These are phyloP conservation scores for Phytophthora citricola DNA, from an alignment of 352 stramenopile species.

Conservation along the genomic window DNA sequence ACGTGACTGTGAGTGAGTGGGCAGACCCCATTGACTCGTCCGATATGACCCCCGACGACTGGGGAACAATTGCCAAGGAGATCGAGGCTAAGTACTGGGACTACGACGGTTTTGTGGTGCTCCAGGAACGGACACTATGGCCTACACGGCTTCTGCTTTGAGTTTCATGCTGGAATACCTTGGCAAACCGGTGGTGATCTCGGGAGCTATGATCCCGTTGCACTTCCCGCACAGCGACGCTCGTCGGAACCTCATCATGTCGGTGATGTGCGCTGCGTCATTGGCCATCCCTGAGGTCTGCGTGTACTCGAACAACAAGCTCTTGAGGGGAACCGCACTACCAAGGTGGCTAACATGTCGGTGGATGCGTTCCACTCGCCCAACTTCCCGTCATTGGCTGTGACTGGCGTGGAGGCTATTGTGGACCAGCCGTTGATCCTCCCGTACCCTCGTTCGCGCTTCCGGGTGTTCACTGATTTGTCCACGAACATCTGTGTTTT, in stretches of 20 bases:
- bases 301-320: slow-evolving; percentile 96
- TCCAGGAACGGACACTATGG: slow-evolving; percentile 98
- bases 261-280: slow-evolving; percentile 82
- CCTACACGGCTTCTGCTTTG: slow-evolving; percentile 95
- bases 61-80: slow-evolving; percentile 91
- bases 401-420: slow-evolving; percentile 93
- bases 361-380: slow-evolving; percentile 97
- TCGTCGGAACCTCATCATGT: slow-evolving; percentile 96
- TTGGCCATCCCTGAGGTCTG: slow-evolving; percentile 90
- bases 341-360: slow-evolving; percentile 96
- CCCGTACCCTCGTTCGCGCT: slow-evolving; percentile 87
- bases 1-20: slow-evolving; percentile 81
- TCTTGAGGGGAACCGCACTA: slow-evolving; percentile 95
- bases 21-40: slow-evolving; percentile 91
- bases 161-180: slow-evolving; percentile 98
- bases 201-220: slow-evolving; percentile 96
- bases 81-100: slow-evolving; percentile 95
- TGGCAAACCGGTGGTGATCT: slow-evolving; percentile 96
- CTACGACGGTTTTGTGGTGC: slow-evolving; percentile 97
- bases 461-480: slow-evolving; percentile 91
- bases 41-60: slow-evolving; percentile 91
- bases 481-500: slow-evolving; percentile 94
- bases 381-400: slow-evolving; percentile 94
- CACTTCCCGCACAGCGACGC: slow-evolving; percentile 97
- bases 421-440: slow-evolving; percentile 92